Conservation (phyloP, 192 early-diverging fungal species). For the Podila verticillata region DNA sequence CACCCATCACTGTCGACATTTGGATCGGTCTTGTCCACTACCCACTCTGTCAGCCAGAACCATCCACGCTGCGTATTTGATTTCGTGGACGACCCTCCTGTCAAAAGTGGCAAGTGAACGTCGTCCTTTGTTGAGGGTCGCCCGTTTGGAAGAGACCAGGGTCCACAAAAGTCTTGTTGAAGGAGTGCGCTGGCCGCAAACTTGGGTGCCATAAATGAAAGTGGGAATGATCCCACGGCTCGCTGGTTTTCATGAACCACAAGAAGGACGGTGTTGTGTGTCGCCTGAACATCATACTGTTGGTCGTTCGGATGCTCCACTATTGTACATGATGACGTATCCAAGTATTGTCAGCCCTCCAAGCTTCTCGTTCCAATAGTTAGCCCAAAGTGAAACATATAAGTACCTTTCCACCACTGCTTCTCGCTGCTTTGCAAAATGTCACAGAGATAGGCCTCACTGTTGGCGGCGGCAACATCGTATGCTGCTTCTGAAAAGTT, state of each 20-base stretch:
- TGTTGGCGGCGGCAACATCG: slow-evolving; percentile 76
- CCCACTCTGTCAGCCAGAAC: slow-evolving; percentile 89
- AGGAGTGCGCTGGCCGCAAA: slow-evolving; percentile 60
- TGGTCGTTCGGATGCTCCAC: slow-evolving; percentile 37
- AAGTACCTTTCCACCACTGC: slow-evolving; percentile 54
- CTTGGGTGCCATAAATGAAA: slow-evolving; percentile 57
- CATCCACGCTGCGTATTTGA: slow-evolving; percentile 54
- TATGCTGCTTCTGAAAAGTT: slow-evolving; percentile 78
- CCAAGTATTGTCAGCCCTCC: too few species aligned
- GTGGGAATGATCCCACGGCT: slow-evolving; percentile 56
- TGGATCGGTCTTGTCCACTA: slow-evolving; percentile 70
- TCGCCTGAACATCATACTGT: slow-evolving; percentile 53
- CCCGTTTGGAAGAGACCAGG: slow-evolving; percentile 70
- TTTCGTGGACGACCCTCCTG: slow-evolving; percentile 19
- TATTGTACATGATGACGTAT: not conserved
- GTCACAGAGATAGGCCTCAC: slow-evolving; percentile 73
- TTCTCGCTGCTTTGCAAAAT: slow-evolving; percentile 70
- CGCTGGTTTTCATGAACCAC: slow-evolving; percentile 79
- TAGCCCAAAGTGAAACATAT: not conserved
- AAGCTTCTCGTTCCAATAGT: too few species aligned
- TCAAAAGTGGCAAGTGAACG: slow-evolving; percentile 58
- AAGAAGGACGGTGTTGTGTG: slow-evolving; percentile 68
- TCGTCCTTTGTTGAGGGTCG: slow-evolving; percentile 58
- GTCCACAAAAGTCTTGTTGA: slow-evolving; percentile 64
- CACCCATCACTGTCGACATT: slow-evolving; percentile 74